Percentiles rank a stretch among this genome's conserved stretches.
phyloP scores from a whole-genome alignment of 2,329 filamentous ascomycete species.

The Pyrenophora graminea region DNA sequence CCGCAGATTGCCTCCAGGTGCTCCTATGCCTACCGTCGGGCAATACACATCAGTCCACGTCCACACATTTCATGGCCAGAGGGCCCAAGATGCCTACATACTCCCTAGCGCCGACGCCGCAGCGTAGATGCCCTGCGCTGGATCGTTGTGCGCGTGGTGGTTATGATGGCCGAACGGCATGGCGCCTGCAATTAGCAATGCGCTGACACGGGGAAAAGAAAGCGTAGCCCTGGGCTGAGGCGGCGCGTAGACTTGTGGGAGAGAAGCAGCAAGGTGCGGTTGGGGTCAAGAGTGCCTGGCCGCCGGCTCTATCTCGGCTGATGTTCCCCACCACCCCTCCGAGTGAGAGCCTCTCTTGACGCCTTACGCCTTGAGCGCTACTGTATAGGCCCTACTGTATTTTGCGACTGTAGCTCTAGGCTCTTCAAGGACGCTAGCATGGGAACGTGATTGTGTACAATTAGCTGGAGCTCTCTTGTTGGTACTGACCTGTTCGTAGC shows the following conservation, averaged over 20 bases:
- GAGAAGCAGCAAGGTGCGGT: constrained; percentile 6
- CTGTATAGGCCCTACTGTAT: no score
- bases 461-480: no score
- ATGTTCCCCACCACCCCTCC: constrained; percentile 16
- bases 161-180: constrained; percentile 49
- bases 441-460: no score
- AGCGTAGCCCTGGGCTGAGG: constrained; percentile 12
- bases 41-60: constrained; percentile 8
- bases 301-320: constrained; percentile 16
- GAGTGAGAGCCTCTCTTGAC: not conserved
- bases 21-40: constrained; percentile 45
- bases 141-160: constrained; percentile 38
- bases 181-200: constrained; percentile 22
- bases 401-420: no score
- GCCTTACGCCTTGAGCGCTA: no score
- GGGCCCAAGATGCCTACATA: constrained; percentile 10
- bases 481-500: no score
- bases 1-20: constrained; percentile 49
- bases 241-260: constrained; percentile 11
- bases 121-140: constrained; percentile 52
- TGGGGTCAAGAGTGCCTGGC: constrained; percentile 8
- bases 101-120: constrained; percentile 53
- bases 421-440: no score
- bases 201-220: constrained; percentile 2
- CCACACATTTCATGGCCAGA: not conserved